Conservation (phyloP, 371 early-diverging fungal genomes). For the Mortierella sp. region DNA sequence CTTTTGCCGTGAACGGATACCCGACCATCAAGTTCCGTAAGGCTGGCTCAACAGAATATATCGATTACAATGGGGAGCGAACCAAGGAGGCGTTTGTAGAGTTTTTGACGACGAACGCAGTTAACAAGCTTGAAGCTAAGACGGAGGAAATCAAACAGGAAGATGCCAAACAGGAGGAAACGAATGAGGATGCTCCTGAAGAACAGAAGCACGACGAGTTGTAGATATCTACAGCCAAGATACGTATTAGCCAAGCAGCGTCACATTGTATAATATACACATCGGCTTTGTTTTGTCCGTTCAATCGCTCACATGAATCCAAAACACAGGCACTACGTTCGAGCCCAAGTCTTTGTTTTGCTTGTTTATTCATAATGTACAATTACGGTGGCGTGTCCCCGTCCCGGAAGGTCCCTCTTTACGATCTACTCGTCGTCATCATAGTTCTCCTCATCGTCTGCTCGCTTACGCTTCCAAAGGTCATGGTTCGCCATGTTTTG, state of each 20-base stretch:
- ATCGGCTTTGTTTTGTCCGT: too few species aligned
- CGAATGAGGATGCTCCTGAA: neutral
- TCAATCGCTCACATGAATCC: too few species aligned
- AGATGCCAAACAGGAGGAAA: too few species aligned
- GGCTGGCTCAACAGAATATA: conserved; percentile 68
- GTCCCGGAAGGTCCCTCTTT: too few species aligned
- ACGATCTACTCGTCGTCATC: conserved; percentile 32
- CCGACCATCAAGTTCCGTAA: conserved; percentile 94
- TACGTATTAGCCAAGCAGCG: too few species aligned
- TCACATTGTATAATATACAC: neutral
- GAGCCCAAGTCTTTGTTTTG: too few species aligned
- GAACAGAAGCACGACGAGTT: conserved; percentile 14
- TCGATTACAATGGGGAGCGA: conserved; percentile 89
- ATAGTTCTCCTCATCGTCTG: conserved; percentile 46
- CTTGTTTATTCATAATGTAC: neutral
- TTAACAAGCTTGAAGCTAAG: conserved; percentile 18
- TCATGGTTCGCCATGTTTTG: conserved; percentile 51
- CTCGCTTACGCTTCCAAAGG: conserved; percentile 53
- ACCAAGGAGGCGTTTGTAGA: conserved; percentile 75
- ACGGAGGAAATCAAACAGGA: conserved; percentile 5
- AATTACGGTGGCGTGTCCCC: too few species aligned
- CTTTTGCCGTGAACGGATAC: conserved; percentile 85
- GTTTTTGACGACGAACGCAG: conserved; percentile 77
- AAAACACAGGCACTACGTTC: neutral
- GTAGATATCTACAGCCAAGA: too few species aligned